Conservation (phyloP, 2,329 filamentous ascomycete species). For the Teratosphaeria epicoccoides region DNA sequence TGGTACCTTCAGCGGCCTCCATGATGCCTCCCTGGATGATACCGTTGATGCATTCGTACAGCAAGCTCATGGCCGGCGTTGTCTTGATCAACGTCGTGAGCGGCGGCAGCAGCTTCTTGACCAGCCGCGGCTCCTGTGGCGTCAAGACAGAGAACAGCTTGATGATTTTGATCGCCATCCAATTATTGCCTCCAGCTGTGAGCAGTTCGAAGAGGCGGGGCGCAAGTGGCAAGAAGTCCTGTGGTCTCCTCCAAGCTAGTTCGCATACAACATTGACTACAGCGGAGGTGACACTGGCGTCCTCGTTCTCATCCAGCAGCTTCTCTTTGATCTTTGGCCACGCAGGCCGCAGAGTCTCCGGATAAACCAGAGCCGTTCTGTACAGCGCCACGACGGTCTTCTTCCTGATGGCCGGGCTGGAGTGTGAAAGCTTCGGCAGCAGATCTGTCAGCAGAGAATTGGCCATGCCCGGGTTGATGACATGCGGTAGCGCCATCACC, state of each 20-base stretch:
- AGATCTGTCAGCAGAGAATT: conserved; percentile 81
- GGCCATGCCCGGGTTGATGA: conserved; percentile 85
- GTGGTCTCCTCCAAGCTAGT: conserved; percentile 82
- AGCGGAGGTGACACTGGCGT: conserved; percentile 85
- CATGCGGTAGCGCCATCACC: conserved; percentile 80
- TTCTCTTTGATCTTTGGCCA: conserved; percentile 98
- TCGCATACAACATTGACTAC: conserved; percentile 97
- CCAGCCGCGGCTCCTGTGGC: conserved; percentile 79
- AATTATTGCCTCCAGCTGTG: conserved; percentile 89
- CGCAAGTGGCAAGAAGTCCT: conserved; percentile 86
- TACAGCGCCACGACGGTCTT: conserved; percentile 95
- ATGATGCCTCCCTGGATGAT: conserved; percentile 95
- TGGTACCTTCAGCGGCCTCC: conserved; percentile 65
- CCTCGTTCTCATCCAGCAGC: conserved; percentile 79
- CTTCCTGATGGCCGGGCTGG: conserved; percentile 75
- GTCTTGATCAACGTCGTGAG: conserved; percentile 88
- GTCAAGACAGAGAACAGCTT: conserved; percentile 95
- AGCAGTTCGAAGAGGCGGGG: conserved; percentile 86
- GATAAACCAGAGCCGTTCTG: conserved; percentile 87
- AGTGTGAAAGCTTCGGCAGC: conserved; percentile 76
- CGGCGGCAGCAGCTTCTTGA: conserved; percentile 83
- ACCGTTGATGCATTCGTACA: conserved; percentile 97
- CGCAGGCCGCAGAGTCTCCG: conserved; percentile 78
- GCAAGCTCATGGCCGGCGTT: conserved; percentile 91
- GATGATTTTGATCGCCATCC: conserved; percentile 99